Evolutionary conservation across 2,329 filamentous ascomycete species (phyloP).

Genomic region (Fusarium pseudonygamai): DNA sequence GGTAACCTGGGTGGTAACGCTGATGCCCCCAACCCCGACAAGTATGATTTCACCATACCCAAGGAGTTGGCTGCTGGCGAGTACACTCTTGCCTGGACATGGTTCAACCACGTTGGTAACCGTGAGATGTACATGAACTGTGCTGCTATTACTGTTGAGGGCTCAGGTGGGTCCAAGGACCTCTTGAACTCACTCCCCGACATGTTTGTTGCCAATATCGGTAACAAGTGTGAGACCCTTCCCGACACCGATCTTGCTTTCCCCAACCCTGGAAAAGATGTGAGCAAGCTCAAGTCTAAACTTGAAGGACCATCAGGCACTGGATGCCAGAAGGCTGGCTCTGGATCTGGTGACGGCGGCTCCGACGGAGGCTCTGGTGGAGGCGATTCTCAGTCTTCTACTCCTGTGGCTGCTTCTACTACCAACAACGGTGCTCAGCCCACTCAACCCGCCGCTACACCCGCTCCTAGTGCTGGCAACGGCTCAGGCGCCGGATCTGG

Average conservation of each 20-base stretch:
- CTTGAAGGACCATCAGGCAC: too few relatives aligned
- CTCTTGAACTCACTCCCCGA: constrained; percentile 72
- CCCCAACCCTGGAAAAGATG: constrained; percentile 67
- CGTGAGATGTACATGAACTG: constrained; percentile 99
- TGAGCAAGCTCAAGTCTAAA: constrained; percentile 58
- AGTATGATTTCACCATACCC: constrained; percentile 78
- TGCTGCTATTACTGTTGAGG: constrained; percentile 74
- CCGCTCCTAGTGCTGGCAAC: not conserved
- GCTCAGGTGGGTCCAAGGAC: constrained; percentile 57
- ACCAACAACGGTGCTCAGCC: not conserved
- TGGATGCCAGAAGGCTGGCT: not conserved
- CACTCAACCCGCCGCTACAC: not conserved
- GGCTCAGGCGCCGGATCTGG: not conserved
- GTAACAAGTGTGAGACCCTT: constrained; percentile 59
- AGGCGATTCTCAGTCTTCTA: not conserved
- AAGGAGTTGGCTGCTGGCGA: constrained; percentile 76
- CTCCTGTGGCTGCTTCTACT: constrained; percentile 44
- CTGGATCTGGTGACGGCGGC: not conserved
- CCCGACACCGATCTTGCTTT: constrained; percentile 47
- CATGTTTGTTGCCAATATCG: constrained; percentile 75
- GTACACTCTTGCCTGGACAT: constrained; percentile 89
- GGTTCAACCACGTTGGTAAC: constrained; percentile 94
- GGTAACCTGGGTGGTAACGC: constrained; percentile 67
- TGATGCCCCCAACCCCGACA: constrained; percentile 56
- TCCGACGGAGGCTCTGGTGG: not conserved